Conservation (phyloP, 257 asterid genomes). For the Solanum pinnatisectum region DNA sequence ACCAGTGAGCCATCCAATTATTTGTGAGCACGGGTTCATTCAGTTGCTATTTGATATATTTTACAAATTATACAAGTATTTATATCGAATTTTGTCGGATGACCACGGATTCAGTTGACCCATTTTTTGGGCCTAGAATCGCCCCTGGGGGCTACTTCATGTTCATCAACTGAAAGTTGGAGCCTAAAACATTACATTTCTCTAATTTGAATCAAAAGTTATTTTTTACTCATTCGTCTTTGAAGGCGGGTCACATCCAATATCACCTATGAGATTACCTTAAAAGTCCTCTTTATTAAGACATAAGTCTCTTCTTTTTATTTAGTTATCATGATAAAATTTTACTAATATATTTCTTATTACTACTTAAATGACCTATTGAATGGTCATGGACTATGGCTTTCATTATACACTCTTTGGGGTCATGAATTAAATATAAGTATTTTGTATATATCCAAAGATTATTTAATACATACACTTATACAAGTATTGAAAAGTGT, state of each 20-base stretch:
- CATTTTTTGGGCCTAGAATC: too few relatives aligned
- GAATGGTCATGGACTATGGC: background rate
- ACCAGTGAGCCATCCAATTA: too few relatives aligned
- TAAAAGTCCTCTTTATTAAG: background rate
- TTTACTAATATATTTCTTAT: too few relatives aligned
- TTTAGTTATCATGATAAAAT: background rate
- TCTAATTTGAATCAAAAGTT: background rate
- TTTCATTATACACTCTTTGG: background rate
- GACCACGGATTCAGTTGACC: too few relatives aligned
- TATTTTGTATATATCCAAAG: background rate
- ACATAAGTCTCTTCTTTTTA: background rate
- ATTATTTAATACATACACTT: background rate
- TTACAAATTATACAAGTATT: too few relatives aligned
- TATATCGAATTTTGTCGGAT: too few relatives aligned
- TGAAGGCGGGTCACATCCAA: too few relatives aligned
- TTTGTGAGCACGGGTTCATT: too few relatives aligned
- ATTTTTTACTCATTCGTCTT: too few relatives aligned
- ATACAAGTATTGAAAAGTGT: background rate
- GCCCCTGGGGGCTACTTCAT: background rate
- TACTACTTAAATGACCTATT: background rate
- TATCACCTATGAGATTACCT: background rate
- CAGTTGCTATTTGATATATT: too few relatives aligned
- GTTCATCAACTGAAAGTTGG: background rate
- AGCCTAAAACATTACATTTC: background rate
- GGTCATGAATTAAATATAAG: background rate